Evolutionary conservation across 2,329 filamentous ascomycete genomes (phyloP).

Genomic region (Fusarium ramigenum): DNA sequence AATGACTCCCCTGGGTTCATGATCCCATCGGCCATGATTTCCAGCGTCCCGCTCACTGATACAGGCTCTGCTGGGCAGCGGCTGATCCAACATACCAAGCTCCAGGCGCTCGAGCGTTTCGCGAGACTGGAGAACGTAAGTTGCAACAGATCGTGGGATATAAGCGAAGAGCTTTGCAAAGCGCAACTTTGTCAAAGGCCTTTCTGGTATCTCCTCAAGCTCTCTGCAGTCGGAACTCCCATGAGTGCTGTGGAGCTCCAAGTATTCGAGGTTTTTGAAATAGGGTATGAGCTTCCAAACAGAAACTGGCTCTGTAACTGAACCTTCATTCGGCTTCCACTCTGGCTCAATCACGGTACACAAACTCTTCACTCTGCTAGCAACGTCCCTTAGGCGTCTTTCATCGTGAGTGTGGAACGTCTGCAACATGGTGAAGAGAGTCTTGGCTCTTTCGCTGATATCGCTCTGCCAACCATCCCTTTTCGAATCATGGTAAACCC

Average conservation of each 20-base stretch:
- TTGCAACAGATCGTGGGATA: background rate
- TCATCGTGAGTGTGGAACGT: background rate
- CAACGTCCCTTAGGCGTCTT: background rate
- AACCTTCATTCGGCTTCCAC: background rate
- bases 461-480: background rate
- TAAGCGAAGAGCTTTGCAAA: slow-evolving; percentile 26
- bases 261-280: slow-evolving; percentile 13
- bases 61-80: background rate
- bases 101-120: slow-evolving; percentile 12
- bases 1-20: background rate
- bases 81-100: slow-evolving; percentile 22
- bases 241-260: slow-evolving; percentile 17
- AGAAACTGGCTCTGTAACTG: rapidly evolving
- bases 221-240: rapidly evolving
- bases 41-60: background rate
- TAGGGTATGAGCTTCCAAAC: slow-evolving; percentile 21
- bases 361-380: slow-evolving; percentile 3
- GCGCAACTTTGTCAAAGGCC: background rate
- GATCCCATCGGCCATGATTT: background rate
- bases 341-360: slow-evolving; percentile 11
- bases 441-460: background rate
- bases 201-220: background rate
- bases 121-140: slow-evolving; percentile 11
- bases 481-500: background rate
- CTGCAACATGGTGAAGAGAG: background rate